Evolutionary conservation across 441 rosid species (phyloP), one percentile per base, ranked within the genome.

Genomic region (Geranium incanum): DNA sequence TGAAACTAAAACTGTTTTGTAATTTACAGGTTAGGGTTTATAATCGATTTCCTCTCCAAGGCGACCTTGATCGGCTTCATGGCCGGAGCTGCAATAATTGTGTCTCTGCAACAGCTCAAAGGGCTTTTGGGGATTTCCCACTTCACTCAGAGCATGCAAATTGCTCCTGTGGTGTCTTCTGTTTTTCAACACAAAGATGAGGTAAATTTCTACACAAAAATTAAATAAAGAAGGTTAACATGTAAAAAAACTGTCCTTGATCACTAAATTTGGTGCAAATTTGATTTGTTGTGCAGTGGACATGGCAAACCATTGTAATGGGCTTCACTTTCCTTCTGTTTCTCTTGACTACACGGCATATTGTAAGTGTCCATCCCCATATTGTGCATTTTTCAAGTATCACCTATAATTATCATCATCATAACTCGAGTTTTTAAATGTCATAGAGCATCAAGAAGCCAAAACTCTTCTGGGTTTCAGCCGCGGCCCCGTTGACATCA

Each of bases 1-100:
- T 0, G 3, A 39, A 39, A 4, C 43, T 39, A 86, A 4, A 41
- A 11, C 48, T 62, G 43, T 39, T 0, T 39, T 39, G 43, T 39
- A 39, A 39, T 39, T 39, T 39, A 39, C 43, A 39, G 99, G 90
- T 81, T 95, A 39, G 67, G 99, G 98, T 1, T 95, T 92, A 28
- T 28, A 28, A 28, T 28, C 33, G 33, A 28, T 28, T 28, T 28
- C 33, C 33, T 81, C 67, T 90, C 50, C 92, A 92, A 43, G 97
- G 92, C 83, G 8, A 39, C 97, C 5, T 86, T 95, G 68, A 77
- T 92, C 52, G 99, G 99, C 67, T 95, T 95, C 83, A 95, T 88
- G 88, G 98, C 99, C 48, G 99, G 98, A 23, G 99, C 99, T 37
- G 99, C 99, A 28, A 79, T 95, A 59, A 92, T 95, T 70, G 98